Base-by-base conservation (phyloP, 768 basidiomycete species). In the Serendipita sp. region DNA sequence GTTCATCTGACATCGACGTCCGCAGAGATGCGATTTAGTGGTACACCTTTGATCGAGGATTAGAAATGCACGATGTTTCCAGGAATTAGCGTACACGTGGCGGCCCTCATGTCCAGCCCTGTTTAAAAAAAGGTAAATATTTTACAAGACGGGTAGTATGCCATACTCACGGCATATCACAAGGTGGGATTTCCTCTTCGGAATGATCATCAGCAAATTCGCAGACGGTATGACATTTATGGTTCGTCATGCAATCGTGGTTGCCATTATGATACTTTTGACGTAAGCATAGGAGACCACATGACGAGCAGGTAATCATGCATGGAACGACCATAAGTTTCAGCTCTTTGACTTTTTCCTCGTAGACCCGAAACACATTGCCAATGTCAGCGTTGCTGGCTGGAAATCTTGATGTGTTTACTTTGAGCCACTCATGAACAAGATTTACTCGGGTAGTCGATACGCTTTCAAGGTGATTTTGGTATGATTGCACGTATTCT, bases 61-160 rank as follows among this genome's bases (percentile, higher is more conserved):
- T 8, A 15, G 3, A 37, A 32, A n/a, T 24, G 56, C 16, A 10
- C 11, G 16, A 28, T 24, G 10, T 47, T 44, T 64, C 7, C 18
- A 41, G 66, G 13, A 48, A 30, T 7, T 11, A 11, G 68, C 78
- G 56, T 70, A 83, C 84, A 82, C 76, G 66, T 85, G 83, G 8
- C 73, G 74, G 10, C 81, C 82, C 24, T 77, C 70, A 66, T 85
- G 83, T 0, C 84, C 84, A 37, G 82, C 83, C n/a, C 83, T 84
- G 66, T 38, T 4, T 18, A 3, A 34, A 30, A 13, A 4, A 24
- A 16, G 18, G 37, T 62, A 32, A 60, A 34, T 18, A 32, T 37
- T 48, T 16, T 24, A 24, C 24, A 24, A 24, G 15, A 13, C 32
- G 7, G 8, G 35, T 16, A 7, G 18, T 44, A 8, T n/a, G 4